Conservation (phyloP, 768 basidiomycete species). For the Termitomyces sp. region DNA sequence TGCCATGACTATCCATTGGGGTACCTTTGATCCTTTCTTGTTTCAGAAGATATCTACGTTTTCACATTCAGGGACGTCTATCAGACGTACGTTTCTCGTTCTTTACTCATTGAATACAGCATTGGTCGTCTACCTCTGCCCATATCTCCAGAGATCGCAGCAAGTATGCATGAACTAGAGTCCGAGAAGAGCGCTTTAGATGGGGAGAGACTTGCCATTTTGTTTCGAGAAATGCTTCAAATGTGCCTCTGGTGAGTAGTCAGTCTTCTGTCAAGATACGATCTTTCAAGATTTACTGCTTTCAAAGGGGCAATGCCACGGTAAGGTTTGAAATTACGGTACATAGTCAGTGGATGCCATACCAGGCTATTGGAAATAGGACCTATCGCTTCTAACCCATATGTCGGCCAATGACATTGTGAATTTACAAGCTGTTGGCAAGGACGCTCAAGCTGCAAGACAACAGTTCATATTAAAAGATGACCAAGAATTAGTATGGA, state of each 20-base stretch:
- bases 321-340: slow-evolving; percentile 29
- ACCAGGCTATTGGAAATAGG: slow-evolving; percentile 36
- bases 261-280: neutral
- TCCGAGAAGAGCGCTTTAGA: slow-evolving; percentile 42
- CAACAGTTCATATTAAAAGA: slow-evolving; percentile 78
- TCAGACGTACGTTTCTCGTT: slow-evolving; percentile 53
- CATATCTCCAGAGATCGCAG: slow-evolving; percentile 55
- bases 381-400: slow-evolving; percentile 87
- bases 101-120: neutral
- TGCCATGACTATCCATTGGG: slow-evolving; percentile 63
- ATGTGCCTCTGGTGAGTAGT: slow-evolving; percentile 82
- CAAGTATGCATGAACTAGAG: slow-evolving; percentile 64
- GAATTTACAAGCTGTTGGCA: slow-evolving; percentile 75
- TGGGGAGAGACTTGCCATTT: slow-evolving; percentile 46
- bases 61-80: slow-evolving; percentile 68
- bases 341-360: neutral
- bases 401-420: slow-evolving; percentile 79
- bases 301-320: slow-evolving; percentile 89
- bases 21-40: slow-evolving; percentile 76
- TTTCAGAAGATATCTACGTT: slow-evolving; percentile 78
- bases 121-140: neutral
- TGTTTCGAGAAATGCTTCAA: slow-evolving; percentile 84
- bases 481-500: slow-evolving; percentile 75
- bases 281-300: neutral
- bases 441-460: slow-evolving; percentile 74